Evolutionary conservation across 2,329 filamentous ascomycete species (phyloP).

Genomic region (Clathrospora elynae): DNA sequence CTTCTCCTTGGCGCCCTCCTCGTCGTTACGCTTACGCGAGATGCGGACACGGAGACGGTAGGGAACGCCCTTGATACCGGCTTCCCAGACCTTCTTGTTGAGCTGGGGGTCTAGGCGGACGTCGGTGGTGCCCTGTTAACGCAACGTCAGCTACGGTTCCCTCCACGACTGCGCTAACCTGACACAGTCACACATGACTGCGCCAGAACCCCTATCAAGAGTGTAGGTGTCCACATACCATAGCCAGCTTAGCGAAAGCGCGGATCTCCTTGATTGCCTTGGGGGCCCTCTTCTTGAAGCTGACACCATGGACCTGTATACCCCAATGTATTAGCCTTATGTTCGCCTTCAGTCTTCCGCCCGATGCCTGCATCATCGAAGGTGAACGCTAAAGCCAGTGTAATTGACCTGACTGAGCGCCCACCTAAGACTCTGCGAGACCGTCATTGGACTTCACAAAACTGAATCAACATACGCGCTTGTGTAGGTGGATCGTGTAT

Average conservation of each 20-base stretch:
- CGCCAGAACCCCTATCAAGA: background rate
- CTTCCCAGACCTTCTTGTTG: slow-evolving; percentile 99
- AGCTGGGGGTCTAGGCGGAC: slow-evolving; percentile 98
- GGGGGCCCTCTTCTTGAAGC: slow-evolving; percentile 99
- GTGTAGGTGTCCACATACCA: slow-evolving; percentile 70
- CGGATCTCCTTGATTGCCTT: slow-evolving; percentile 99
- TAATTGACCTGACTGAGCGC: slow-evolving; percentile 25
- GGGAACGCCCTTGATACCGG: slow-evolving; percentile 97
- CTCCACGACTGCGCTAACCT: background rate
- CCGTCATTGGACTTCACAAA: slow-evolving; percentile 72
- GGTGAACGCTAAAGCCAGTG: slow-evolving; percentile 22
- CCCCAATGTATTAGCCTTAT: slow-evolving; percentile 53
- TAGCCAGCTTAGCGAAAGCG: slow-evolving; percentile 87
- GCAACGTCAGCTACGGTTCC: slow-evolving; percentile 21
- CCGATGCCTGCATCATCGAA: slow-evolving; percentile 55
- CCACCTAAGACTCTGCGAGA: slow-evolving; percentile 43
- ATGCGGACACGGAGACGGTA: slow-evolving; percentile 98
- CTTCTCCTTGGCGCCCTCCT: slow-evolving; percentile 99
- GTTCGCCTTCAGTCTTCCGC: slow-evolving; percentile 66
- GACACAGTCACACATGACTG: slow-evolving; percentile 1
- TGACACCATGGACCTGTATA: slow-evolving; percentile 87
- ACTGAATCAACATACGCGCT: slow-evolving; percentile 85
- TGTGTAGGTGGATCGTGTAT: slow-evolving; percentile 99
- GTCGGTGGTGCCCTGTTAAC: slow-evolving; percentile 82
- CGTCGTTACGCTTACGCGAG: slow-evolving; percentile 99